Evolutionary conservation across 1,284 basidiomycete species (phyloP).

Genomic region (Uromyces viciae-fabae): DNA sequence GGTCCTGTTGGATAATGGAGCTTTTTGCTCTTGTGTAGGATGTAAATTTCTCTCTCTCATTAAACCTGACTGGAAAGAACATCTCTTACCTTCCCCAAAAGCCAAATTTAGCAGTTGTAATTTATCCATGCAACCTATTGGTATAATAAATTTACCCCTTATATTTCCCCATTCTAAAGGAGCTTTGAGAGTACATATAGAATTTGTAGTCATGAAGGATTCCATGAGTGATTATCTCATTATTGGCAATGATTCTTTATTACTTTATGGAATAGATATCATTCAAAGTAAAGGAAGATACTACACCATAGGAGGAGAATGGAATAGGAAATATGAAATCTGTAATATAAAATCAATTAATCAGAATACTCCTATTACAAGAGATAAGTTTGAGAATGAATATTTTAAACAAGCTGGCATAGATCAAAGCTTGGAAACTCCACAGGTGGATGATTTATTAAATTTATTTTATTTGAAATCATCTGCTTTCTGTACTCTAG

Average conservation of each 20-base stretch:
- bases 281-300: conserved; percentile 1
- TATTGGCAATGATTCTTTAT: neutral
- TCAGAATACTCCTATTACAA: too few species aligned
- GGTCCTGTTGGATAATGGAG: neutral
- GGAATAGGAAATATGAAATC: conserved; percentile 1
- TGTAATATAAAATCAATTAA: neutral
- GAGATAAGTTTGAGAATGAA: too few species aligned
- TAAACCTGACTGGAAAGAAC: neutral
- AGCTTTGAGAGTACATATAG: neutral
- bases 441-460: too few species aligned
- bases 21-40: neutral
- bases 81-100: neutral
- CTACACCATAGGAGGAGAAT: neutral
- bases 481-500: neutral
- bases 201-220: neutral
- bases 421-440: too few species aligned
- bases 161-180: neutral
- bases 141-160: neutral
- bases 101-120: conserved; percentile 1
- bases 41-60: neutral
- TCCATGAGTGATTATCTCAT: neutral
- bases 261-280: neutral
- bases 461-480: too few species aligned
- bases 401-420: too few species aligned
- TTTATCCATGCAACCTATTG: neutral